A percentile compares a stretch with the other conserved stretches of the same genome.
phyloP scores from a whole-genome alignment of 441 rosid genomes.

The Raphanus hybrid region DNA sequence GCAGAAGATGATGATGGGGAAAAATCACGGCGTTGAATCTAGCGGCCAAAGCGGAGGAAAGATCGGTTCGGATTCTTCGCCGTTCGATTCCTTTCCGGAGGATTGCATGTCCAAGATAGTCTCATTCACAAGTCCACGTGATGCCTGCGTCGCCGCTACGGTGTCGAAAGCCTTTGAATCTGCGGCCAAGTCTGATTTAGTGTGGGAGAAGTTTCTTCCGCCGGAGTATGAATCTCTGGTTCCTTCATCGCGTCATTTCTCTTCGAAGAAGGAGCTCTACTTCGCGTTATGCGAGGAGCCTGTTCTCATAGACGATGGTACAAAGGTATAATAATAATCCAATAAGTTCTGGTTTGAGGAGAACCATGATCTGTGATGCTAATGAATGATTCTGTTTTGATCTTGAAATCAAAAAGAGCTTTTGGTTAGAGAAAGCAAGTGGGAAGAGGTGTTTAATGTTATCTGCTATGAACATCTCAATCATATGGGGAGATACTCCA shows the following conservation, averaged over 20 bases:
- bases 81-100: background rate
- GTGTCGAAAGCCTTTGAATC: constrained; percentile 52
- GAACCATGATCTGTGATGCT: no score
- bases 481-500: background rate
- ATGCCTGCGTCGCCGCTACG: constrained; percentile 48
- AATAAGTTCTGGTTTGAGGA: no score
- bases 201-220: constrained; percentile 71
- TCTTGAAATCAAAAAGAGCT: no score
- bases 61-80: no score
- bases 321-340: background rate
- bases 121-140: constrained; percentile 49
- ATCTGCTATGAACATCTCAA: no score
- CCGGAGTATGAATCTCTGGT: constrained; percentile 39
- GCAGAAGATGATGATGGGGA: background rate
- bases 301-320: constrained; percentile 56
- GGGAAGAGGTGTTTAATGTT: no score
- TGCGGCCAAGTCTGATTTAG: constrained; percentile 55
- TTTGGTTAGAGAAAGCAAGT: no score
- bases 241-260: constrained; percentile 23
- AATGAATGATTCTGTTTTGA: background rate
- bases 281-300: constrained; percentile 54
- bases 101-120: constrained; percentile 17
- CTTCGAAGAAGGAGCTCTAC: constrained; percentile 57
- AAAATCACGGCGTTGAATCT: no score
- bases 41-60: no score